These are phyloP conservation scores for Termitomyces titanicus DNA, from an alignment of 768 basidiomycete genomes.

Conservation along the genomic window DNA sequence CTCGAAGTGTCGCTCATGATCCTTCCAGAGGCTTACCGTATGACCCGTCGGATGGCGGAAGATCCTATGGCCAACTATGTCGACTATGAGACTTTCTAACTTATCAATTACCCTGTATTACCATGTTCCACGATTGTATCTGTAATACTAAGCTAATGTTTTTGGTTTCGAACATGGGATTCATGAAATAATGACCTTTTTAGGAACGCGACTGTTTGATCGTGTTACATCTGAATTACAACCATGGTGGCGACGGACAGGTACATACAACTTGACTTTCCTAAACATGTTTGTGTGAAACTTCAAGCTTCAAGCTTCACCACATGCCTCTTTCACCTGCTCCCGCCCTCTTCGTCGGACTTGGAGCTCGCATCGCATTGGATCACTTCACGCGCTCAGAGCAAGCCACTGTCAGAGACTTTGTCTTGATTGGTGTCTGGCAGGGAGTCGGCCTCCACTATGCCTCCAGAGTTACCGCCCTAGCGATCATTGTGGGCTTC, in stretches of 20 bases:
- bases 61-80: constrained; percentile 95
- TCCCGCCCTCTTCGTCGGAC: constrained; percentile 68
- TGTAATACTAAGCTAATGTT: not conserved
- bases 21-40: constrained; percentile 83
- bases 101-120: constrained; percentile 1
- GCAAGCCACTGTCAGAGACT: constrained; percentile 50
- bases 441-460: constrained; percentile 75
- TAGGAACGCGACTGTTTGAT: not conserved
- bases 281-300: constrained; percentile 2
- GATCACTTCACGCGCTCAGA: constrained; percentile 50
- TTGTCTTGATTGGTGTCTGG: constrained; percentile 67
- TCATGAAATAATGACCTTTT: not conserved
- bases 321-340: constrained; percentile 46
- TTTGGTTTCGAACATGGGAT: too few relatives aligned
- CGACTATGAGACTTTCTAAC: constrained; percentile 41
- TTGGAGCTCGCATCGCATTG: constrained; percentile 68
- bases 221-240: not conserved
- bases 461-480: constrained; percentile 50
- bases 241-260: not conserved
- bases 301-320: too few relatives aligned
- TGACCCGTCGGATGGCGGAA: constrained; percentile 68
- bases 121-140: not conserved
- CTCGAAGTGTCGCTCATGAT: constrained; percentile 12
- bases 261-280: not conserved
- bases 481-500: constrained; percentile 54